Evolutionary conservation across 352 stramenopile species (phyloP).

Genomic region (Pythium chondricola): DNA sequence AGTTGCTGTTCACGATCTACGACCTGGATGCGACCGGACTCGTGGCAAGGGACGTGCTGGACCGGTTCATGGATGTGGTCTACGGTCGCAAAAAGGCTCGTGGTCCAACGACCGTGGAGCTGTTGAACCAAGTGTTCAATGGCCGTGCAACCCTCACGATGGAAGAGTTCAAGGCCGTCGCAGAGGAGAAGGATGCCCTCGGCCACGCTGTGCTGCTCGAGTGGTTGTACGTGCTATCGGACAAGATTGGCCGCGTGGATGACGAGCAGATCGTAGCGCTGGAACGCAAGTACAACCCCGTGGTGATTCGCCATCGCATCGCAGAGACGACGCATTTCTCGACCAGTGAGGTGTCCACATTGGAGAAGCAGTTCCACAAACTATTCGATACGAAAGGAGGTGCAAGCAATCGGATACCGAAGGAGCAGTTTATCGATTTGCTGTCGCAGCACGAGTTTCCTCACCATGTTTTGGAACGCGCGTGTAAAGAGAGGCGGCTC

Average conservation of each 20-base stretch:
- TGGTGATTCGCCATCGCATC: conserved; percentile 75
- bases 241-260: conserved; percentile 64
- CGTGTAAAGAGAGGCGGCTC: conserved; percentile 27
- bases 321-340: conserved; percentile 65
- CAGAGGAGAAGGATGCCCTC: conserved; percentile 42
- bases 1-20: conserved; percentile 82
- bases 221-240: conserved; percentile 57
- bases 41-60: conserved; percentile 61
- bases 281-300: conserved; percentile 74
- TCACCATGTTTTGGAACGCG: conserved; percentile 30
- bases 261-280: conserved; percentile 65
- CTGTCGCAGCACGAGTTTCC: conserved; percentile 44
- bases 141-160: conserved; percentile 34
- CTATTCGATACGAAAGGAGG: conserved; percentile 72
- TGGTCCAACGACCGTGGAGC: conserved; percentile 30
- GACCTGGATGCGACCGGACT: conserved; percentile 60
- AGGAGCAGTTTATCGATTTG: conserved; percentile 48
- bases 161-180: conserved; percentile 53
- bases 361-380: conserved; percentile 78
- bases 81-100: conserved; percentile 58
- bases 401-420: conserved; percentile 57
- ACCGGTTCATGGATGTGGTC: conserved; percentile 83
- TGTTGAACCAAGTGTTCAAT: conserved; percentile 60
- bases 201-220: conserved; percentile 53
- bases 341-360: conserved; percentile 53